Conservation (phyloP, 495 filamentous ascomycete species). For the Amphirosellinia nigrospora region DNA sequence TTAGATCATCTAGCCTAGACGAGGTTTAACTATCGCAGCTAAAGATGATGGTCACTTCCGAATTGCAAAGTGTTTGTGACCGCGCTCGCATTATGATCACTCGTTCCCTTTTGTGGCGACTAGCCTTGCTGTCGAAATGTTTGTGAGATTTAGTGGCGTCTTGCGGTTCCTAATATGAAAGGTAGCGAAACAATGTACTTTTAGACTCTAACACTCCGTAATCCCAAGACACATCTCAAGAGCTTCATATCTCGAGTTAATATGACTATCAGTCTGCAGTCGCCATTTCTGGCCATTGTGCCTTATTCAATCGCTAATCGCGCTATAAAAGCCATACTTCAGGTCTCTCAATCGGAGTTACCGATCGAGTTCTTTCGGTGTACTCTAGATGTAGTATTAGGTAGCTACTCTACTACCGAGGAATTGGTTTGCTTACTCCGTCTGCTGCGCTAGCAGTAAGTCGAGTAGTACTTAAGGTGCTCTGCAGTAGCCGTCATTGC, state of each 20-base stretch:
- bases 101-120: slow-evolving; percentile 2
- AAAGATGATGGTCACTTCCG: slow-evolving; percentile 18
- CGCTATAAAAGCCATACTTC: slow-evolving; percentile 37
- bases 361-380: slow-evolving; percentile 41
- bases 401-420: slow-evolving; percentile 36
- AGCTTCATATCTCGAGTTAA: slow-evolving; percentile 20
- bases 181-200: slow-evolving; percentile 26
- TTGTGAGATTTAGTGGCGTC: slow-evolving; percentile 22
- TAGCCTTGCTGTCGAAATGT: background rate
- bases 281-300: background rate
- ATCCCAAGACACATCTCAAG: slow-evolving; percentile 7
- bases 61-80: background rate
- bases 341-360: slow-evolving; percentile 35
- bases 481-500: slow-evolving; percentile 69
- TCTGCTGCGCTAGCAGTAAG: slow-evolving; percentile 75
- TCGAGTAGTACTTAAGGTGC: slow-evolving; percentile 69
- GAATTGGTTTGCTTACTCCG: slow-evolving; percentile 59
- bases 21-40: slow-evolving; percentile 10
- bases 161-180: slow-evolving; percentile 22
- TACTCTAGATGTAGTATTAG: slow-evolving; percentile 38
- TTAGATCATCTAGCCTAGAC: slow-evolving; percentile 14
- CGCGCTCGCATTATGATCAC: slow-evolving; percentile 6
- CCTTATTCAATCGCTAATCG: slow-evolving; percentile 32
- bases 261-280: slow-evolving; percentile 31
- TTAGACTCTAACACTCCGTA: slow-evolving; percentile 15